A percentile compares a stretch with the other conserved stretches of the same genome.
phyloP scores from a whole-genome alignment of 2,329 filamentous ascomycete species.

The Clonostachys sp. region DNA sequence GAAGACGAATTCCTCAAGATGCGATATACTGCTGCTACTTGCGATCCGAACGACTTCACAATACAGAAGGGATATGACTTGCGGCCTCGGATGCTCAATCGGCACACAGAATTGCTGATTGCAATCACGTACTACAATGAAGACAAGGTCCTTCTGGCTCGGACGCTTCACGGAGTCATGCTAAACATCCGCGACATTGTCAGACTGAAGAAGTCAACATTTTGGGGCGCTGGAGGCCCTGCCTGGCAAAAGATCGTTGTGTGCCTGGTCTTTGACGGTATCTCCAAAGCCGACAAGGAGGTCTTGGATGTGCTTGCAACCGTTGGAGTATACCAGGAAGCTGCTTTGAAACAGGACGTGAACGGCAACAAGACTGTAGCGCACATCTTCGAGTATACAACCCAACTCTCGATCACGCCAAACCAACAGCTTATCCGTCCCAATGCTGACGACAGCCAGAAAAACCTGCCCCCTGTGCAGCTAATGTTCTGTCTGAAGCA shows the following conservation, averaged over 20 bases:
- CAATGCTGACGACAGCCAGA: conserved; percentile 35
- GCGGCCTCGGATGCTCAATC: conserved; percentile 90
- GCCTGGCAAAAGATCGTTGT: conserved; percentile 98
- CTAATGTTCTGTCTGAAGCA: conserved; percentile 97
- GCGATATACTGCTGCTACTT: conserved; percentile 90
- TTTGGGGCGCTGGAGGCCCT: conserved; percentile 94
- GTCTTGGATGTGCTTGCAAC: conserved; percentile 84
- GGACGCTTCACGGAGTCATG: conserved; percentile 92
- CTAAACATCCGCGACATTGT: conserved; percentile 95
- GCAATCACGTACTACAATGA: conserved; percentile 97
- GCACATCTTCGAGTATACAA: conserved; percentile 94
- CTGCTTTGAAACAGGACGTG: conserved; percentile 92
- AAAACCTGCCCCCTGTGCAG: conserved; percentile 82
- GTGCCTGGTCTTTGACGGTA: conserved; percentile 87
- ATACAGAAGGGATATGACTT: conserved; percentile 95
- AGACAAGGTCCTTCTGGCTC: conserved; percentile 81
- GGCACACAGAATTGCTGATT: conserved; percentile 87
- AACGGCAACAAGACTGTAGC: conserved; percentile 89
- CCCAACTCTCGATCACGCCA: conserved; percentile 84
- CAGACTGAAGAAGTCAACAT: conserved; percentile 85
- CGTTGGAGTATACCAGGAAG: conserved; percentile 90
- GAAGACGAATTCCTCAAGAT: conserved; percentile 93
- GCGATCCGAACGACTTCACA: conserved; percentile 92
- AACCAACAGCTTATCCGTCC: conserved; percentile 91
- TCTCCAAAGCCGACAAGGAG: conserved; percentile 90